Percentiles rank a stretch among this genome's conserved stretches.
phyloP scores from a whole-genome alignment of 371 early-diverging fungal genomes.

The Furculomyces boomerangus region DNA sequence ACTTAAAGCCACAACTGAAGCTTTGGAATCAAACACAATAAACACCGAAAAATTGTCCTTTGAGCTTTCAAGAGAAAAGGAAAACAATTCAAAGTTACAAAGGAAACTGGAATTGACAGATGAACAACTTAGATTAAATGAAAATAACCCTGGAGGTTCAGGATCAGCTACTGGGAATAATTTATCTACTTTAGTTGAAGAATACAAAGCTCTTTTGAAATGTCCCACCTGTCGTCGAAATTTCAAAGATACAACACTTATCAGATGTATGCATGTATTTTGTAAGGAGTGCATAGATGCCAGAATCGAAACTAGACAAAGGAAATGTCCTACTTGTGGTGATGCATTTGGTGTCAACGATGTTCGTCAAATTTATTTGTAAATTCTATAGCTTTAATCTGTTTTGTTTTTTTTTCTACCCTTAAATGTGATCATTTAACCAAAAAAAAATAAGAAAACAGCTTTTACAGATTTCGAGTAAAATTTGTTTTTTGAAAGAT shows the following conservation, averaged over 20 bases:
- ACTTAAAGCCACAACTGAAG: conserved; percentile 18
- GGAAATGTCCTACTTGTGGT: conserved; percentile 96
- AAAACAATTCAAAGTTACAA: conserved; percentile 28
- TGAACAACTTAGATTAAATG: too few relatives aligned
- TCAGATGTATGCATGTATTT: conserved; percentile 91
- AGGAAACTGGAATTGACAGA: conserved; percentile 26
- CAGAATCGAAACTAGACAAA: conserved; percentile 76
- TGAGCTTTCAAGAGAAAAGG: conserved; percentile 32
- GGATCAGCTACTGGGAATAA: conserved; percentile 14
- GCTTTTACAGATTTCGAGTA: too few relatives aligned
- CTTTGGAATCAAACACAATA: conserved; percentile 29
- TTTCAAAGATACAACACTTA: conserved; percentile 68
- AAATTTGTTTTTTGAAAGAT: too few relatives aligned
- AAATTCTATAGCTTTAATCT: conserved; percentile 5
- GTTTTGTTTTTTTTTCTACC: conserved; percentile 3
- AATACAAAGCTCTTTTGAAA: conserved; percentile 51
- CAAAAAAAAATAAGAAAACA: too few relatives aligned
- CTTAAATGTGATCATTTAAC: too few relatives aligned
- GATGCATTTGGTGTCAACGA: conserved; percentile 83
- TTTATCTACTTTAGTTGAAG: conserved; percentile 25
- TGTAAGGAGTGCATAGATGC: conserved; percentile 88
- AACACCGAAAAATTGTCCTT: conserved; percentile 30
- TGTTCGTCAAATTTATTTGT: conserved; percentile 77
- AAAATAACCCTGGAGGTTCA: conserved; percentile 8
- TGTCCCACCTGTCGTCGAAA: conserved; percentile 71